Percentiles rank a stretch among this genome's conserved stretches.
phyloP scores from a whole-genome alignment of 2,329 filamentous ascomycete genomes.

The Aureobasidium leucospermi region DNA sequence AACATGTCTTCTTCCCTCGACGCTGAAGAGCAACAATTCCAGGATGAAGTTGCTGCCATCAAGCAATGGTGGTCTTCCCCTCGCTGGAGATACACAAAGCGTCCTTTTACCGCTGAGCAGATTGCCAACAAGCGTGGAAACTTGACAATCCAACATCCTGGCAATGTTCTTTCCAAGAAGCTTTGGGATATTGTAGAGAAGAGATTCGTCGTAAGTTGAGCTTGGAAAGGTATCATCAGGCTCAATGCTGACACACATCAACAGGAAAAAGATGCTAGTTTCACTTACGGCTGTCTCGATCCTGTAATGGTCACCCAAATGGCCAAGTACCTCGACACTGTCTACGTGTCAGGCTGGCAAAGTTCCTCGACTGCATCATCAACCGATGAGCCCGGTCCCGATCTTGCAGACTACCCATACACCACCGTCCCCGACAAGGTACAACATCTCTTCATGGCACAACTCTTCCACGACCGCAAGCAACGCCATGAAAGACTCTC shows the following conservation, averaged over 20 bases:
- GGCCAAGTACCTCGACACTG: constrained; percentile 96
- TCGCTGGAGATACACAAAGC: constrained; percentile 86
- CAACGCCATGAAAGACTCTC: constrained; percentile 90
- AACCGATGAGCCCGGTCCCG: constrained; percentile 91
- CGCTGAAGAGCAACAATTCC: constrained; percentile 66
- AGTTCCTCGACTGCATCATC: constrained; percentile 92
- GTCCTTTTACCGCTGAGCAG: constrained; percentile 91
- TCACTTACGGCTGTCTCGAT: constrained; percentile 94
- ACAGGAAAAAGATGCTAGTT: constrained; percentile 76
- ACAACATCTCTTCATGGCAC: constrained; percentile 92
- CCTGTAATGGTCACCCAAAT: constrained; percentile 99
- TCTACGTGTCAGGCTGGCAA: constrained; percentile 99
- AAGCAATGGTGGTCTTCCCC: constrained; percentile 92
- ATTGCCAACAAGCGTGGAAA: constrained; percentile 94
- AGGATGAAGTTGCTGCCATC: constrained; percentile 76
- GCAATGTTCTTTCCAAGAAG: constrained; percentile 86
- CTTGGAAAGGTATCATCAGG: background rate
- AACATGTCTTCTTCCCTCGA: constrained; percentile 30
- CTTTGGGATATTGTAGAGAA: constrained; percentile 83
- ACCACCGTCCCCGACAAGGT: constrained; percentile 99
- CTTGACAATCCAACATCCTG: constrained; percentile 83
- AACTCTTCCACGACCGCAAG: constrained; percentile 99
- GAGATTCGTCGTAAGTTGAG: constrained; percentile 62
- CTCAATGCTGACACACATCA: constrained; percentile 14
- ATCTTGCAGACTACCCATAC: constrained; percentile 91